A percentile compares a stretch with the other conserved stretches of the same genome.
phyloP scores from a whole-genome alignment of 2,329 filamentous ascomycete genomes.

The Cercospora brassicicola region DNA sequence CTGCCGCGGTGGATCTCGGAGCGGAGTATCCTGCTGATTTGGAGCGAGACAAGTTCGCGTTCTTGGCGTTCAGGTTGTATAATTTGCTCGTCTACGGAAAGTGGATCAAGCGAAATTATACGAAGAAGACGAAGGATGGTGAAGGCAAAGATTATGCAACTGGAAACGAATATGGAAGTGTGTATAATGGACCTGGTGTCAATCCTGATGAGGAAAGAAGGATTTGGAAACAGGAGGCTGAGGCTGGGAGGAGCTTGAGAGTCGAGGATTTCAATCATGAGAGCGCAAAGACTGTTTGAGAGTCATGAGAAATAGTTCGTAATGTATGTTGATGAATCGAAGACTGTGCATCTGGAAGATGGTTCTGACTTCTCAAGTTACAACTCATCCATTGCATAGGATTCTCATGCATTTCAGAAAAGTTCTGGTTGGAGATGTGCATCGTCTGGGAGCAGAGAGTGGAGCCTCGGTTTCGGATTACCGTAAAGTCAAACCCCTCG shows the following conservation, averaged over 20 bases:
- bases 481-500: not conserved
- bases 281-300: not conserved
- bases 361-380: not conserved
- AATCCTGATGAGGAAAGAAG: conserved; percentile 51
- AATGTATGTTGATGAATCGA: not conserved
- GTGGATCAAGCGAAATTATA: conserved; percentile 55
- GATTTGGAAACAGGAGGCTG: conserved; percentile 55
- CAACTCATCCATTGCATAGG: not conserved
- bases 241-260: conserved; percentile 39
- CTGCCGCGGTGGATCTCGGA: conserved; percentile 68
- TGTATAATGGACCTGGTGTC: conserved; percentile 61
- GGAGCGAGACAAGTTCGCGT: conserved; percentile 62
- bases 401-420: not conserved
- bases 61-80: conserved; percentile 62
- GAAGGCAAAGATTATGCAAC: conserved; percentile 58
- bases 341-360: not conserved
- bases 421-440: not conserved
- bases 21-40: conserved; percentile 64
- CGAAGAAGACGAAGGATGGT: conserved; percentile 43
- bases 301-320: not conserved
- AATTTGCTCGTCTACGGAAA: conserved; percentile 62
- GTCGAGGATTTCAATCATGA: conserved; percentile 17
- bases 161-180: conserved; percentile 58
- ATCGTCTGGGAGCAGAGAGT: not conserved
- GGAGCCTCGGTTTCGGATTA: conserved; percentile 2